phyloP scores from a whole-genome alignment of 306 rosid genomes.

The Echinosophora koreensis region DNA sequence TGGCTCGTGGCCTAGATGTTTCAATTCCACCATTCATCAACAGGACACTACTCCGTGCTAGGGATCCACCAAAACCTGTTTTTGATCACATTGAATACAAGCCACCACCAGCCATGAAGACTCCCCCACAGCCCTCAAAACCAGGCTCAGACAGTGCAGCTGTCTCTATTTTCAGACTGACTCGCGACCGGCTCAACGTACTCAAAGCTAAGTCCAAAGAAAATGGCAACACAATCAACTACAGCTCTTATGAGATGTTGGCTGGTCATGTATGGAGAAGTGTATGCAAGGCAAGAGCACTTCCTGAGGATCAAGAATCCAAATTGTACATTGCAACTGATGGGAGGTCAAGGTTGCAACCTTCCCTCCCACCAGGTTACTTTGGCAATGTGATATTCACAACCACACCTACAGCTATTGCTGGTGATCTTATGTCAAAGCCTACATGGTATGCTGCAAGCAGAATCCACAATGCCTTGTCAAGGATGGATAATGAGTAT shows the following conservation, averaged over 20 bases:
- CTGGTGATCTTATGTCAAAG: slow-evolving; percentile 72
- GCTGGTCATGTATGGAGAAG: slow-evolving; percentile 87
- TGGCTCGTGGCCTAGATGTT: slow-evolving; percentile 83
- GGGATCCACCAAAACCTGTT: slow-evolving; percentile 77
- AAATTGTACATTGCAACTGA: slow-evolving; percentile 86
- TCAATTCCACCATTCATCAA: slow-evolving; percentile 77
- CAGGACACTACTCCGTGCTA: slow-evolving; percentile 73
- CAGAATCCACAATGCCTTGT: slow-evolving; percentile 71
- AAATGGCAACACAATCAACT: slow-evolving; percentile 67
- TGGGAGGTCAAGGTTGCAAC: slow-evolving; percentile 83
- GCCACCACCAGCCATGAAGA: slow-evolving; percentile 77
- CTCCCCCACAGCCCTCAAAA: slow-evolving; percentile 49
- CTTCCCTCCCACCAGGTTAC: slow-evolving; percentile 83
- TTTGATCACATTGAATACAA: slow-evolving; percentile 88
- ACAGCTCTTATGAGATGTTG: slow-evolving; percentile 87
- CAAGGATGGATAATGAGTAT: slow-evolving; percentile 72
- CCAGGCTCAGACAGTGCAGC: slow-evolving; percentile 45
- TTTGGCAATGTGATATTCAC: slow-evolving; percentile 94
- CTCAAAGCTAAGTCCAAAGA: slow-evolving; percentile 77
- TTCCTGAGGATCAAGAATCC: slow-evolving; percentile 75
- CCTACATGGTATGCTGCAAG: slow-evolving; percentile 89
- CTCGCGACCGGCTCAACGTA: slow-evolving; percentile 64
- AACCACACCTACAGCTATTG: slow-evolving; percentile 71
- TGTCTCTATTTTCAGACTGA: slow-evolving; percentile 71
- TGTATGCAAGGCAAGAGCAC: slow-evolving; percentile 71